Evolutionary conservation across 192 early-diverging fungal species (phyloP).

Genomic region (Funneliformis mosseae): DNA sequence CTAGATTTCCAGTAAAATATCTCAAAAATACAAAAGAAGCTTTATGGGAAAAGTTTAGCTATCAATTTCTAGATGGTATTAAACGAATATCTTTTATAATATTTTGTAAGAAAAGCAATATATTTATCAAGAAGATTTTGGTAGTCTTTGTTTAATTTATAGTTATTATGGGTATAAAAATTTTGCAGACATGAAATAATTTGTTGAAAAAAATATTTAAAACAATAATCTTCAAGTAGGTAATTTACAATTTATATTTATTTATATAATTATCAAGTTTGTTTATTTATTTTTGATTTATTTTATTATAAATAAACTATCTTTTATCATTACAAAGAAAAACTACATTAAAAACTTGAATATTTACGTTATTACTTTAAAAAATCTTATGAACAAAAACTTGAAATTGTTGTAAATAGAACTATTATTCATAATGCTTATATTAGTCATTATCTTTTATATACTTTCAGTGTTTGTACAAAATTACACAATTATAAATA

Average conservation of each 20-base stretch:
- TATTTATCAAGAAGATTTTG: neutral
- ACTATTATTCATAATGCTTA: neutral
- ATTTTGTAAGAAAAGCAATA: neutral
- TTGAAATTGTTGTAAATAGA: neutral
- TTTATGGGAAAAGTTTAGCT: neutral
- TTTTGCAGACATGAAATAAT: neutral
- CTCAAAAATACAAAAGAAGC: neutral
- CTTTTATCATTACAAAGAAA: neutral
- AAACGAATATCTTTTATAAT: neutral
- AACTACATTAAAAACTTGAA: neutral
- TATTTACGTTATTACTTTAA: neutral
- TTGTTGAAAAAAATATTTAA: neutral
- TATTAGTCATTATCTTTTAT: neutral
- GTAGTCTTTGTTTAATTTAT: neutral
- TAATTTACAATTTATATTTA: neutral
- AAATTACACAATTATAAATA: neutral
- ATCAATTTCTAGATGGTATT: neutral
- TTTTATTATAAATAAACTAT: neutral
- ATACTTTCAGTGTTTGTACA: neutral
- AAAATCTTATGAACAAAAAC: neutral
- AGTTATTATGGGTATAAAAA: neutral
- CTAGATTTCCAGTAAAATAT: neutral
- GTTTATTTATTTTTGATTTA: neutral
- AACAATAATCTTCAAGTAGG: neutral
- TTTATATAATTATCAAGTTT: neutral